A percentile compares a stretch with the other conserved stretches of the same genome.
Evolutionary conservation across 371 early-diverging fungal genomes (phyloP).

Genomic region (Batkoa obscura): DNA sequence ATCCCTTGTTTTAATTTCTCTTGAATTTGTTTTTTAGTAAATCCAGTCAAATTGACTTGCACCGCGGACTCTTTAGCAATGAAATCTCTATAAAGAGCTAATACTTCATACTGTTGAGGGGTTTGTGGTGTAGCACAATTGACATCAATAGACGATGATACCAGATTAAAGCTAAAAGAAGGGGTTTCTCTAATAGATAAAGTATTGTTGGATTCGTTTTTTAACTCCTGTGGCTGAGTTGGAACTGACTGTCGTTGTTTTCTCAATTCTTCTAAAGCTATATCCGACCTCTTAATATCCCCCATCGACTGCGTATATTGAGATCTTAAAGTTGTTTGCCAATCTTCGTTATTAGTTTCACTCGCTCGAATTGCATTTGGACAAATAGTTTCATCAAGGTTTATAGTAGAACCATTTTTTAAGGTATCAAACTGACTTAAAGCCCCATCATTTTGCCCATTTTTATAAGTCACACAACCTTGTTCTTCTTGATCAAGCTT

Average conservation of each 20-base stretch:
- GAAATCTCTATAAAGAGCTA: background rate
- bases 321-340: background rate
- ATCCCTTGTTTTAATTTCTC: background rate
- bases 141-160: background rate
- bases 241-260: no score
- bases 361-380: background rate
- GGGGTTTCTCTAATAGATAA: background rate
- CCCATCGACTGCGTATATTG: background rate
- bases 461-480: no score
- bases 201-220: background rate
- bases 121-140: background rate
- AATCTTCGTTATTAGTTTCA: background rate
- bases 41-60: conserved; percentile 1
- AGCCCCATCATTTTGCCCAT: no score
- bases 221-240: background rate
- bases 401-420: no score
- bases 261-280: no score
- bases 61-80: background rate
- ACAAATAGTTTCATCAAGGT: no score
- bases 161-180: no score
- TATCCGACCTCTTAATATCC: no score
- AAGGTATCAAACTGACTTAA: no score
- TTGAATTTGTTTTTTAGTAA: background rate
- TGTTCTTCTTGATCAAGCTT: background rate
- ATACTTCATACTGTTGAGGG: background rate